These are phyloP conservation scores for Aspergillus pseudonomiae DNA, from an alignment of 2,329 filamentous ascomycete species.

Conservation along the genomic window DNA sequence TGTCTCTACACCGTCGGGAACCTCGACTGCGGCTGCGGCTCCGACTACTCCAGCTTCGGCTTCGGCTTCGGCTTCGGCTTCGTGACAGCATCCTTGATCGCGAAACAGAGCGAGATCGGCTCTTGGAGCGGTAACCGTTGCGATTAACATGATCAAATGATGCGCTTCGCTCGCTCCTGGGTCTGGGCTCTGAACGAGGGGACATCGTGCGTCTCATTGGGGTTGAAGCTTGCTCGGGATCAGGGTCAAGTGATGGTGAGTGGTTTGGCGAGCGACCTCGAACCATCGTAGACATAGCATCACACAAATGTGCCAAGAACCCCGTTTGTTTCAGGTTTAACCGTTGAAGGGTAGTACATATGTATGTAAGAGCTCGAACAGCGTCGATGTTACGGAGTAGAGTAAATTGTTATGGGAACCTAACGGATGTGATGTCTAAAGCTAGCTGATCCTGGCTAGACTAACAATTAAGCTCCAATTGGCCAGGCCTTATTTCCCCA, in stretches of 20 bases:
- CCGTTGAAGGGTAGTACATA: neutral
- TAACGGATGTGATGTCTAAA: neutral
- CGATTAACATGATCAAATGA: constrained; percentile 26
- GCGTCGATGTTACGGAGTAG: neutral
- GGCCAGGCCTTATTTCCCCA: neutral
- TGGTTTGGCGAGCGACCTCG: constrained; percentile 33
- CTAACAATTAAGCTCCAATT: neutral
- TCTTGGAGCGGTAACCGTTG: constrained; percentile 32
- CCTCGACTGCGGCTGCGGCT: constrained; percentile 40
- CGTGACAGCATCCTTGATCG: constrained; percentile 33
- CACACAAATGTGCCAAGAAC: neutral
- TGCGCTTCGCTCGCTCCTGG: constrained; percentile 32
- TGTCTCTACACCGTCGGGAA: constrained; percentile 39
- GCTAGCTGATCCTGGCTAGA: neutral
- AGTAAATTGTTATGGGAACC: neutral
- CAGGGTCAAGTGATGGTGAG: constrained; percentile 22
- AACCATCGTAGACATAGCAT: constrained; percentile 30
- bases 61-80: constrained; percentile 45
- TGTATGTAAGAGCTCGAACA: neutral
- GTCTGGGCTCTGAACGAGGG: constrained; percentile 35
- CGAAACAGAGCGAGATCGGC: constrained; percentile 32
- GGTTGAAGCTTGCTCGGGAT: constrained; percentile 29
- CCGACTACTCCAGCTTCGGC: constrained; percentile 40
- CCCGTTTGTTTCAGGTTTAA: neutral
- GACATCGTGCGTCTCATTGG: constrained; percentile 39